A percentile compares a stretch with the other conserved stretches of the same genome.
These are phyloP conservation scores for Paramecium sonneborni DNA, from an alignment of 73 alveolate species.

Conservation along the genomic window DNA sequence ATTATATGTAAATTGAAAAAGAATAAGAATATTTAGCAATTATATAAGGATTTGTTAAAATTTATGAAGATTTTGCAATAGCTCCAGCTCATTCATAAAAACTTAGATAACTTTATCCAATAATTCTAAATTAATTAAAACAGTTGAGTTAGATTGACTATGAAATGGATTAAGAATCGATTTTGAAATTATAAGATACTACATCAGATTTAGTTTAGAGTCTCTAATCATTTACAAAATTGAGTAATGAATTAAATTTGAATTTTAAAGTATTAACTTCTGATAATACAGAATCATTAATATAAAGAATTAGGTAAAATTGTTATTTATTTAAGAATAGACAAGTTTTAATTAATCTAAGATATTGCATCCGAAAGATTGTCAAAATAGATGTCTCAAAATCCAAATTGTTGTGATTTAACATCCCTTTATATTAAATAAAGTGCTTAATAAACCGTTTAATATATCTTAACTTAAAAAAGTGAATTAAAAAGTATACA, in stretches of 20 bases:
- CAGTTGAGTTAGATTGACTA: not conserved
- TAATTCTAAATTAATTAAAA: not conserved
- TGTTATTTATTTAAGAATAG: not conserved
- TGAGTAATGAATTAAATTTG: not conserved
- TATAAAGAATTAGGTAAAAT: slow-evolving; percentile 11
- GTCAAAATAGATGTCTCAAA: not conserved
- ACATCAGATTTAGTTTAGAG: not conserved
- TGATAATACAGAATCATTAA: not conserved
- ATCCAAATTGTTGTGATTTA: slow-evolving; percentile 46
- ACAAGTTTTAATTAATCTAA: not conserved
- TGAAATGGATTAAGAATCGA: slow-evolving; percentile 42
- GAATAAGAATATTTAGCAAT: not conserved
- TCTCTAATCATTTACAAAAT: not conserved
- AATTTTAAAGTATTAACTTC: not conserved
- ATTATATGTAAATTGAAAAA: not conserved
- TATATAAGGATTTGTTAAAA: not conserved
- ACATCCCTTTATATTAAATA: not conserved
- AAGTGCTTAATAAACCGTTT: not conserved
- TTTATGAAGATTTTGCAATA: slow-evolving; percentile 15
- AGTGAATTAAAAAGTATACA: not conserved
- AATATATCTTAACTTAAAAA: not conserved
- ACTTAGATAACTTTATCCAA: slow-evolving; percentile 6
- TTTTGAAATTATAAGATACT: not conserved
- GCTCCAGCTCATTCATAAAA: slow-evolving; percentile 51
- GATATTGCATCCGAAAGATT: slow-evolving; percentile 33